Evolutionary conservation across 2,329 filamentous ascomycete species (phyloP).

Genomic region (Chaetothyriales sp.): DNA sequence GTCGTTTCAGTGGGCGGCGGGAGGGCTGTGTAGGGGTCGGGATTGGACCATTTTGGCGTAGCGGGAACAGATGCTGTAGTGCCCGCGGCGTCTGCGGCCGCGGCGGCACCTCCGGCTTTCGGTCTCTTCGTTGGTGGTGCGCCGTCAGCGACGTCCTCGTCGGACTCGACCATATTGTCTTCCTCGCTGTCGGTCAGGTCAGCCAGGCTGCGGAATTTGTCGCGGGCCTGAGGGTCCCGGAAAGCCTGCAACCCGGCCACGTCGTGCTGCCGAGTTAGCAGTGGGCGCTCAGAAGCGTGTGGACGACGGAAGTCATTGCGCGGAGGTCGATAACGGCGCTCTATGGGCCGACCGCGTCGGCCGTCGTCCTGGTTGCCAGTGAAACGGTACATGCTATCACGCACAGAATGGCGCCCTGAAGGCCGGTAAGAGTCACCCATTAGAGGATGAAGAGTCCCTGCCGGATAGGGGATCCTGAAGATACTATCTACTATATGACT

Average conservation of each 20-base stretch:
- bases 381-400: not conserved
- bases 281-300: slow-evolving; percentile 4
- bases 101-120: slow-evolving; percentile 19
- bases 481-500: not conserved
- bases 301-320: not conserved
- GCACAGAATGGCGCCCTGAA: no score
- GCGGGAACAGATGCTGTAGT: slow-evolving; percentile 11
- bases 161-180: slow-evolving; percentile 31
- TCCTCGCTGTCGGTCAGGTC: slow-evolving; percentile 34
- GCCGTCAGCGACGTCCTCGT: slow-evolving; percentile 22
- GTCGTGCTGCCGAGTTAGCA: slow-evolving; percentile 8
- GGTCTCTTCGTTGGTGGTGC: slow-evolving; percentile 25
- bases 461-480: no score
- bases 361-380: not conserved
- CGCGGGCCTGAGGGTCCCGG: slow-evolving; percentile 1
- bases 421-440: not conserved
- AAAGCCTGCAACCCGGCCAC: slow-evolving; percentile 5
- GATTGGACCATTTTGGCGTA: slow-evolving; percentile 81
- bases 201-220: slow-evolving; percentile 21
- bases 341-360: not conserved
- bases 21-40: slow-evolving; percentile 79
- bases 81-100: slow-evolving; percentile 21
- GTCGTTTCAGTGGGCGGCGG: slow-evolving; percentile 63
- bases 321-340: not conserved
- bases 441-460: not conserved